Percentiles rank a stretch among this genome's conserved stretches.
These are phyloP conservation scores for Colletotrichum sp. DNA, from an alignment of 2,329 filamentous ascomycete genomes.

Conservation along the genomic window DNA sequence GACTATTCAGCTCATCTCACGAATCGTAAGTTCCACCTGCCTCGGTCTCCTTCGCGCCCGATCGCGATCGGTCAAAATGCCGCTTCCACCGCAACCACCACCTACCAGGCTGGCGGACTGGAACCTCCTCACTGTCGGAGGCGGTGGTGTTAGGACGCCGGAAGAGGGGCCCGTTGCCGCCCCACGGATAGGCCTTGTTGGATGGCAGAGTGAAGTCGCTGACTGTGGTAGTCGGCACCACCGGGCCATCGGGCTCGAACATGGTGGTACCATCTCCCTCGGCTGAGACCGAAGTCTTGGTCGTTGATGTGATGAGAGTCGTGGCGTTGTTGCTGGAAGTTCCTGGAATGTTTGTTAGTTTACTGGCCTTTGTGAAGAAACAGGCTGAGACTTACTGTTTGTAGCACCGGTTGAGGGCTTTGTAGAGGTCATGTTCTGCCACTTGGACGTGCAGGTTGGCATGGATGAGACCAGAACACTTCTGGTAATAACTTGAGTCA, in stretches of 20 bases:
- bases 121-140: background rate
- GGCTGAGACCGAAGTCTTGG: background rate
- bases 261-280: background rate
- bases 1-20: too few species aligned
- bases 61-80: background rate
- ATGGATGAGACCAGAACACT: background rate
- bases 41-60: background rate
- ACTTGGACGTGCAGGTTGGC: background rate
- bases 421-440: conserved; percentile 9
- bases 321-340: background rate
- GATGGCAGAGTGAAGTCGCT: conserved; percentile 26
- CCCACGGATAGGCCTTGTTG: conserved; percentile 41
- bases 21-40: background rate
- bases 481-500: conserved; percentile 14
- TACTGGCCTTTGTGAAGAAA: background rate
- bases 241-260: background rate
- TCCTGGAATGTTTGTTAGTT: background rate
- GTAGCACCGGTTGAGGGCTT: background rate
- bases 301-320: conserved; percentile 15
- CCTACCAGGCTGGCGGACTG: background rate
- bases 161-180: conserved; percentile 38
- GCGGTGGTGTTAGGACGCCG: conserved; percentile 35
- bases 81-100: conserved; percentile 13
- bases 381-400: background rate
- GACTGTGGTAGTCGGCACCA: conserved; percentile 5